Evolutionary conservation across 192 early-diverging fungal species (phyloP).

Genomic region (Backusella morwellensis): DNA sequence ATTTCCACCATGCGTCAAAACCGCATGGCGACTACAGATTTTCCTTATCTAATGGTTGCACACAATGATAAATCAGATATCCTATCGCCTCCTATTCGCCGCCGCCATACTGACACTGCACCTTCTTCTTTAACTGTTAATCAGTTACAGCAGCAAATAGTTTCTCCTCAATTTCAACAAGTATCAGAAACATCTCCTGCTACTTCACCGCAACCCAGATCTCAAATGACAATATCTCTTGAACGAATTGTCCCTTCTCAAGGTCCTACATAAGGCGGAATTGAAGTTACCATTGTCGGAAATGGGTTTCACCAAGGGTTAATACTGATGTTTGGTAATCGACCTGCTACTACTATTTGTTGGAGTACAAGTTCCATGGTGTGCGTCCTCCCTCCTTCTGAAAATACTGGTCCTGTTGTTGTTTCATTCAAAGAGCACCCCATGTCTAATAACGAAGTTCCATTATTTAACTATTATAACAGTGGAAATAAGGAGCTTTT

Average conservation of each 20-base stretch:
- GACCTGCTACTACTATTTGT: slow-evolving; percentile 70
- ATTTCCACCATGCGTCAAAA: background rate
- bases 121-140: background rate
- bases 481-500: slow-evolving; percentile 81
- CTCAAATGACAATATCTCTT: background rate
- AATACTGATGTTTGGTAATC: slow-evolving; percentile 70
- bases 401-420: slow-evolving; percentile 66
- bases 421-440: slow-evolving; percentile 52
- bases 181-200: background rate
- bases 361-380: slow-evolving; percentile 77
- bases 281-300: slow-evolving; percentile 82
- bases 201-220: background rate
- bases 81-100: slow-evolving; percentile 32
- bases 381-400: slow-evolving; percentile 80
- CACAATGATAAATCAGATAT: background rate
- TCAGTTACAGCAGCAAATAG: background rate
- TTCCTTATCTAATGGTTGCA: background rate
- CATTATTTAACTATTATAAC: slow-evolving; percentile 36
- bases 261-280: slow-evolving; percentile 84
- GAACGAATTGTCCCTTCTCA: slow-evolving; percentile 73
- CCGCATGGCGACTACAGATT: background rate
- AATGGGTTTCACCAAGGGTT: slow-evolving; percentile 73
- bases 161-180: background rate
- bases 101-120: background rate
- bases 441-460: slow-evolving; percentile 27